Conservation (phyloP, 306 rosid species). For the Sesbania bispinosa region DNA sequence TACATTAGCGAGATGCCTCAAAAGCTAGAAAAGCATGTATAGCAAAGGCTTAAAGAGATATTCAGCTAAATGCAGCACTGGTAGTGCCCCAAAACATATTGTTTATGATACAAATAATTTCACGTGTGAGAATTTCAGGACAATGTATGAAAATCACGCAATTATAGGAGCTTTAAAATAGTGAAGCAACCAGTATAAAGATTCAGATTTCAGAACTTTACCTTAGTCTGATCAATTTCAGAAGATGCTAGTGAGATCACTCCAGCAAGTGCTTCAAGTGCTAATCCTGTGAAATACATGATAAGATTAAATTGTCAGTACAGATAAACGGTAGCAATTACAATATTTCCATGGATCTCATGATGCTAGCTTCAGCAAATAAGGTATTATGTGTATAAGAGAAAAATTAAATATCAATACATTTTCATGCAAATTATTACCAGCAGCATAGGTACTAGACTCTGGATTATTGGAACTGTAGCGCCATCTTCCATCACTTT, state of each 20-base stretch:
- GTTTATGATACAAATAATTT: not conserved
- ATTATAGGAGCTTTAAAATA: not conserved
- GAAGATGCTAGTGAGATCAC: constrained; percentile 81
- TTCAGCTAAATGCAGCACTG: not conserved
- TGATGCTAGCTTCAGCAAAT: not conserved
- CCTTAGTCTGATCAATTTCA: constrained; percentile 76
- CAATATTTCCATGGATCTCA: not conserved
- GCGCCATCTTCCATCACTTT: constrained; percentile 99
- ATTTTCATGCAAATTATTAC: constrained; percentile 44
- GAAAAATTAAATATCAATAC: constrained; percentile 2
- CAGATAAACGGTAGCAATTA: not conserved
- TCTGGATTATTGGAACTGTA: constrained; percentile 84
- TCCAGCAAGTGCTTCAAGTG: constrained; percentile 93
- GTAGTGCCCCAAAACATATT: not conserved
- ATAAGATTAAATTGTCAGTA: constrained; percentile 17
- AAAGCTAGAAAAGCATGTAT: not conserved
- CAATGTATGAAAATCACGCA: not conserved
- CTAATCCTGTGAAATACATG: constrained; percentile 53
- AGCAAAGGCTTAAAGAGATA: not conserved
- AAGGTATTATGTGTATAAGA: not conserved
- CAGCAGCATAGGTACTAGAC: constrained; percentile 96
- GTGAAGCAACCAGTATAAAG: constrained; percentile 18
- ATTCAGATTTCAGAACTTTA: constrained; percentile 32
- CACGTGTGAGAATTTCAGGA: not conserved
- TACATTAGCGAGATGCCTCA: constrained; percentile 3